Evolutionary conservation across 192 early-diverging fungal genomes (phyloP).

Genomic region (Backusella australiensis): DNA sequence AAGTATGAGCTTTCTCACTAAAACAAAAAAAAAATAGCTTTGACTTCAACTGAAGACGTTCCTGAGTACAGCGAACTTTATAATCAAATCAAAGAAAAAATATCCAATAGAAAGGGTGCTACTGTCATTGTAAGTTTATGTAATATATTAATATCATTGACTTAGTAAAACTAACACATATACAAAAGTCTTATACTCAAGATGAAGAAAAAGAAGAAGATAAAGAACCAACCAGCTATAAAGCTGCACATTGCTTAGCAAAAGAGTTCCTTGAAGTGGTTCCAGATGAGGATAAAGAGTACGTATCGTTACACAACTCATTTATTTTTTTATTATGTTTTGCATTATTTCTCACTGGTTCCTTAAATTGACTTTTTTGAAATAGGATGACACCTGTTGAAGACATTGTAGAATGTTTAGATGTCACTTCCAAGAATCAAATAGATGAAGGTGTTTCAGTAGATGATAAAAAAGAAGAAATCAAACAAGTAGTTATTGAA

Average conservation of each 20-base stretch:
- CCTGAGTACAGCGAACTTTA: conserved; percentile 3
- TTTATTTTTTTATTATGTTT: neutral
- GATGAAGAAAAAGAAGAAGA: neutral
- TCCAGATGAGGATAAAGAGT: conserved; percentile 7
- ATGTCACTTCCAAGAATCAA: neutral
- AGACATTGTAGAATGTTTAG: neutral
- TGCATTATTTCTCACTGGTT: conserved; percentile 6
- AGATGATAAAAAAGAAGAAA: neutral
- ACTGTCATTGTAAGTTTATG: conserved; percentile 9
- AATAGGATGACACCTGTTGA: neutral
- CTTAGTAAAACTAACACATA: neutral
- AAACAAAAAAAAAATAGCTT: neutral
- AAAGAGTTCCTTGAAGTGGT: neutral
- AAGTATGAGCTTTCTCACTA: neutral
- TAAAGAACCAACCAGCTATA: neutral
- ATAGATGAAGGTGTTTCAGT: conserved; percentile 7
- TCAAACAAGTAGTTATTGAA: neutral
- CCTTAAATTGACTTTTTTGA: neutral
- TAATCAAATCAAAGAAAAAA: conserved; percentile 6
- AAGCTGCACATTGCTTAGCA: conserved; percentile 1
- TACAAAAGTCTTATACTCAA: neutral
- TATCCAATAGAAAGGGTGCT: neutral
- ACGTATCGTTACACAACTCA: neutral
- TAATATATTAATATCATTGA: neutral
- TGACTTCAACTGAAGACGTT: neutral